Conservation (phyloP, 306 rosid species). For the Bauhinia variegata region DNA sequence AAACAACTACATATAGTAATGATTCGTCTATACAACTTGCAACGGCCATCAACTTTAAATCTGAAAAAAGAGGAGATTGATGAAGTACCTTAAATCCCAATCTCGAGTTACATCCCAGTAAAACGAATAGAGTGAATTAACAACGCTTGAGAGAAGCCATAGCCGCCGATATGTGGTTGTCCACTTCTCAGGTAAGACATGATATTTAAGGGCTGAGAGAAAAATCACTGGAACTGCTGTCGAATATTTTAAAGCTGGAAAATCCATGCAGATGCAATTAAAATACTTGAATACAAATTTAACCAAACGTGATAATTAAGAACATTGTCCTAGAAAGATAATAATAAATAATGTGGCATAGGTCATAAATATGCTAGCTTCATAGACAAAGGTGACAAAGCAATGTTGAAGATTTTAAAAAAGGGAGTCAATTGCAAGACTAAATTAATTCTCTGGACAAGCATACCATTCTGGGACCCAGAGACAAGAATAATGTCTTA, state of each 20-base stretch:
- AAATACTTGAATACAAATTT: slow-evolving; percentile 15
- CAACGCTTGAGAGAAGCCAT: slow-evolving; percentile 91
- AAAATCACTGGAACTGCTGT: slow-evolving; percentile 94
- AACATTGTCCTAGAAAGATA: slow-evolving; percentile 10
- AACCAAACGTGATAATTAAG: slow-evolving; percentile 2
- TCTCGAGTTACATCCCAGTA: slow-evolving; percentile 98
- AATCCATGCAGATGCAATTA: slow-evolving; percentile 48
- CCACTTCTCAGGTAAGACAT: slow-evolving; percentile 82
- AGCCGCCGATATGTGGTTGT: slow-evolving; percentile 78
- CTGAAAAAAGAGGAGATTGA: slow-evolving; percentile 23
- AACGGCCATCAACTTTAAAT: slow-evolving; percentile 5
- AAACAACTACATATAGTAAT: not conserved
- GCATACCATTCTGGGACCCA: not conserved
- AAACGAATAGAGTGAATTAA: slow-evolving; percentile 92
- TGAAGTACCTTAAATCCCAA: slow-evolving; percentile 92
- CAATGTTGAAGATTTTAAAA: slow-evolving; percentile 8
- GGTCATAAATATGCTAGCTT: slow-evolving; percentile 6
- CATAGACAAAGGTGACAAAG: slow-evolving; percentile 3
- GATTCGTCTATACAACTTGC: not conserved
- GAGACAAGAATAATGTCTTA: not conserved
- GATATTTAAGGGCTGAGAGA: slow-evolving; percentile 97
- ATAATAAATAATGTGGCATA: not conserved
- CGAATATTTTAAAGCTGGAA: slow-evolving; percentile 91
- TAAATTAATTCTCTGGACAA: not conserved
- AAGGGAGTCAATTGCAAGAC: not conserved